Evolutionary conservation across 345 rosid genomes (phyloP), one percentile per base, ranked within the genome.

Genomic region (Acer yangbiense): DNA sequence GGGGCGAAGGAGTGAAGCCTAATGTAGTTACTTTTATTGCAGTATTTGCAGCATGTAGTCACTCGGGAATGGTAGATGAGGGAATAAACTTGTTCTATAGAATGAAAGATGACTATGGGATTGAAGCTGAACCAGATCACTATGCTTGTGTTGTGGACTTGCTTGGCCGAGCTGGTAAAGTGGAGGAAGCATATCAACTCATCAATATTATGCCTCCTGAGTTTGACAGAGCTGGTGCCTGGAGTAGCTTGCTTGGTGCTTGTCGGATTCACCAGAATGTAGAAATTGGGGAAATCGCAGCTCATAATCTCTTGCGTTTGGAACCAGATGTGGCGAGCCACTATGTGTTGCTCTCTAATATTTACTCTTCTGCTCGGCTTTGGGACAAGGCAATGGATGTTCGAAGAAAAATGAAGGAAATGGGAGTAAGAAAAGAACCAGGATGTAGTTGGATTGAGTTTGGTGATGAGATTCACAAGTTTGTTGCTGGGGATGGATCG

Each of bases 161-260:
- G 85, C 93, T 95, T 76, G 99, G 98, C 62, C 87, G 97, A 80
- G 93, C 97, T 18, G 95, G 97, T 78, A 87, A 71, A 85, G 81
- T 95, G 77, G 80, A 74, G 71, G 87, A 89, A 84, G 96, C 99
- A 32, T 86, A 90, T 85, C 71, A 79, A 23, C 79, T 93, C 52
- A 81, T 89, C 71, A 82, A 76, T 68, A 44, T 54, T 58, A 95
- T 93, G 85, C 93, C 96, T 25, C 78, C 81, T 71, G 84, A 79
- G 69, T 75, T 86, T 69, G 88, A 88, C 80, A 94, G 86, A 79
- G 73, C 83, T 11, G 90, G 86, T 74, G 92, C 97, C 12, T 93
- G 95, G 98, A 92, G 99, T 86, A 90, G 97, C 79, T 84, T 95
- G 89, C 92, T 95, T 9, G 99, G 97, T 54, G 94, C 94, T 55